These are phyloP conservation scores for Telfairia occidentalis DNA, from an alignment of 331 rosid species.

Conservation along the genomic window DNA sequence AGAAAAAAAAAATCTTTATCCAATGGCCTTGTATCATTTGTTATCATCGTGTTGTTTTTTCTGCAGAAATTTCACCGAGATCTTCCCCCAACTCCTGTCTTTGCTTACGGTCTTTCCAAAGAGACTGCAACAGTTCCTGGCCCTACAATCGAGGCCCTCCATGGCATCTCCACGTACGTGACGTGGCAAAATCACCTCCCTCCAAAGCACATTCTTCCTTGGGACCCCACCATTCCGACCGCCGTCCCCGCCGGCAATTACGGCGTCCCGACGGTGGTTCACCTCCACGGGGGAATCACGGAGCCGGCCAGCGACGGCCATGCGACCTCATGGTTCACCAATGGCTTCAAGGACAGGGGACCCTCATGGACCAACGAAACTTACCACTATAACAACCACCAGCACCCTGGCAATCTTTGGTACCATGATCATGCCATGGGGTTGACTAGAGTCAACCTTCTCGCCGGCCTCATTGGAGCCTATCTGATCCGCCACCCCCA, in stretches of 20 bases:
- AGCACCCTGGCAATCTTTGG: constrained; percentile 82
- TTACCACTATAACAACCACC: constrained; percentile 46
- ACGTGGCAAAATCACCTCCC: constrained; percentile 77
- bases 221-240: constrained; percentile 68
- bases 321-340: constrained; percentile 64
- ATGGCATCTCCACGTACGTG: constrained; percentile 40
- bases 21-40: not conserved
- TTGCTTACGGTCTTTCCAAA: constrained; percentile 43
- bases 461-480: constrained; percentile 67
- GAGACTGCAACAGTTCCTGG: constrained; percentile 61
- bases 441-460: constrained; percentile 62
- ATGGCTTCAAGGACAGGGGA: constrained; percentile 32
- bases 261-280: constrained; percentile 80
- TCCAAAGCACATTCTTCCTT: constrained; percentile 62
- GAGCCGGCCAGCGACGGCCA: constrained; percentile 69
- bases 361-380: constrained; percentile 40
- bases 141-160: constrained; percentile 67
- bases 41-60: not conserved
- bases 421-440: constrained; percentile 94
- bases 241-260: constrained; percentile 20
- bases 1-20: no score
- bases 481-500: constrained; percentile 44
- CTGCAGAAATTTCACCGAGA: constrained; percentile 69
- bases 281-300: constrained; percentile 70
- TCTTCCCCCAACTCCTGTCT: constrained; percentile 56